Conservation (phyloP, 2,329 filamentous ascomycete species). For the Cercospora brassicicola region DNA sequence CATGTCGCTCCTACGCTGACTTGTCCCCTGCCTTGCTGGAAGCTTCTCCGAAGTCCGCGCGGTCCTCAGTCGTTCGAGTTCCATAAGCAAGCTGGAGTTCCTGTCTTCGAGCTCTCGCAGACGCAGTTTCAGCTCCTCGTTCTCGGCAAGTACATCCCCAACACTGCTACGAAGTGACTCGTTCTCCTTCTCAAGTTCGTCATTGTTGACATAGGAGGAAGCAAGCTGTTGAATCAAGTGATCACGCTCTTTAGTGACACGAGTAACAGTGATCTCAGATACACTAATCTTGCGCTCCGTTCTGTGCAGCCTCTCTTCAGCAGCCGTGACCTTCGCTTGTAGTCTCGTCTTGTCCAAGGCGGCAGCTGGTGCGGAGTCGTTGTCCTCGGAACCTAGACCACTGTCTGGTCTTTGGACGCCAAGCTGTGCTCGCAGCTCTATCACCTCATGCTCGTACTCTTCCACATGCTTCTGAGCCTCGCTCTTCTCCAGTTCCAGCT, state of each 20-base stretch:
- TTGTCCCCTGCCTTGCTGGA: not conserved
- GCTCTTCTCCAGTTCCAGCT: conserved; percentile 58
- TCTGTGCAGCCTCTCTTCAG: conserved; percentile 63
- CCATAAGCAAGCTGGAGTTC: conserved; percentile 44
- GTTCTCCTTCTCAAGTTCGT: conserved; percentile 52
- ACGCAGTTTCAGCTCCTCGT: conserved; percentile 63
- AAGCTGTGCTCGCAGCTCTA: conserved; percentile 52
- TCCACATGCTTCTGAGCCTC: conserved; percentile 55
- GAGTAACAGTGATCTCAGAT: conserved; percentile 64
- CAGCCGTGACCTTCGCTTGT: conserved; percentile 59
- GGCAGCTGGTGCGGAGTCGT: conserved; percentile 43
- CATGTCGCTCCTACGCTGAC: not conserved
- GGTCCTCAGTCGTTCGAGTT: conserved; percentile 38
- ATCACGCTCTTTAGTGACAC: conserved; percentile 64
- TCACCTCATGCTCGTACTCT: conserved; percentile 62
- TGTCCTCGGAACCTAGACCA: conserved; percentile 50
- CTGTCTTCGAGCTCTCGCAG: conserved; percentile 44
- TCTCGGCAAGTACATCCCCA: conserved; percentile 72
- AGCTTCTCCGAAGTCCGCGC: not conserved
- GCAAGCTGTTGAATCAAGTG: conserved; percentile 63
- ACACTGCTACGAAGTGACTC: conserved; percentile 56
- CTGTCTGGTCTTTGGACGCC: conserved; percentile 50
- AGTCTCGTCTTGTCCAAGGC: conserved; percentile 58
- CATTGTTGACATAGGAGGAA: conserved; percentile 58
- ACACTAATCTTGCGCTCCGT: conserved; percentile 62